Percentiles rank a stretch among this genome's conserved stretches.
phyloP scores from a whole-genome alignment of 345 rosid species.

The Triadica sebifera region DNA sequence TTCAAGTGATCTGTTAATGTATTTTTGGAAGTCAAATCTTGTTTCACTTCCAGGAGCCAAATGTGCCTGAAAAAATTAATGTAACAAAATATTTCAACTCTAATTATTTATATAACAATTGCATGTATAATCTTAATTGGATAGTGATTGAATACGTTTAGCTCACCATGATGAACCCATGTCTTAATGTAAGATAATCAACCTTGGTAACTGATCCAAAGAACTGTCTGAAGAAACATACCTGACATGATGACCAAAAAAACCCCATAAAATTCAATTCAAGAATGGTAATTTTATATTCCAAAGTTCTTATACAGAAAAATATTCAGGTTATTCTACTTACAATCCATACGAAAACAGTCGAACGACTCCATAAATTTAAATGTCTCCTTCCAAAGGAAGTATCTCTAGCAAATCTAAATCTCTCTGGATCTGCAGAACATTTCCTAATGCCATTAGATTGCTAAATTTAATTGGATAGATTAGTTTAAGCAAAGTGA shows the following conservation, averaged over 20 bases:
- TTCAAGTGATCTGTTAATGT: constrained; percentile 79
- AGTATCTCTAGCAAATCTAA: constrained; percentile 92
- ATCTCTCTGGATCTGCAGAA: constrained; percentile 79
- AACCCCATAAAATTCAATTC: not conserved
- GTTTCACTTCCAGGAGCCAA: constrained; percentile 67
- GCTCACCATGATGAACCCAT: constrained; percentile 82
- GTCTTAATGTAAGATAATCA: constrained; percentile 81
- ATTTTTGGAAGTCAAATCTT: constrained; percentile 75
- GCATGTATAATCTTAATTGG: not conserved
- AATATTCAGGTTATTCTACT: constrained; percentile 4
- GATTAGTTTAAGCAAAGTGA: not conserved
- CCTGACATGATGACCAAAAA: constrained; percentile 37
- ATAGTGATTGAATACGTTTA: not conserved
- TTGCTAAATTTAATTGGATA: not conserved
- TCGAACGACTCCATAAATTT: constrained; percentile 57
- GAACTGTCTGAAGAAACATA: constrained; percentile 94
- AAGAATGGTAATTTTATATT: not conserved
- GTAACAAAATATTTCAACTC: not conserved
- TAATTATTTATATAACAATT: not conserved
- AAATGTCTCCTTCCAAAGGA: constrained; percentile 89
- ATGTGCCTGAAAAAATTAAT: constrained; percentile 64
- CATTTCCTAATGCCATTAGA: not conserved
- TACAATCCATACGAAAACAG: constrained; percentile 70
- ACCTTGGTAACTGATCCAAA: constrained; percentile 76
- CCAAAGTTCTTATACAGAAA: not conserved